These are phyloP conservation scores for Pyracantha coccinea DNA, from an alignment of 331 rosid species.

Conservation along the genomic window DNA sequence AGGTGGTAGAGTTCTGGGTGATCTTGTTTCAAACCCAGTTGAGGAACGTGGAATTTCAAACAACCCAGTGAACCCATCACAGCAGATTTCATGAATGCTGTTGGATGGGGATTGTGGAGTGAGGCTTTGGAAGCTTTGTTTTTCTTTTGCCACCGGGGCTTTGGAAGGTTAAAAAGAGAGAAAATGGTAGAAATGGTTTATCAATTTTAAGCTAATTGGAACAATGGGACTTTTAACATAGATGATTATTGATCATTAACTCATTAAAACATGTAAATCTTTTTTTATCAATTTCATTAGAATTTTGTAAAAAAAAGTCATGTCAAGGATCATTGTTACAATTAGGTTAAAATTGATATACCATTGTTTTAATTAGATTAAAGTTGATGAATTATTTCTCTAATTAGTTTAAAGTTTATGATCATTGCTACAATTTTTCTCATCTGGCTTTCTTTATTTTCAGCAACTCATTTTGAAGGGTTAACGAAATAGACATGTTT, in stretches of 20 bases:
- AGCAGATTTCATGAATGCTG: neutral
- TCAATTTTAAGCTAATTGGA: too few species aligned
- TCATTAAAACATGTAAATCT: accelerated
- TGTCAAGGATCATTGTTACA: accelerated
- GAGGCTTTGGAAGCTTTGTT: too few species aligned
- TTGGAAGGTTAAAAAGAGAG: too few species aligned
- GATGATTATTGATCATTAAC: too few species aligned
- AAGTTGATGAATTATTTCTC: accelerated
- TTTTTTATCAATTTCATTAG: accelerated
- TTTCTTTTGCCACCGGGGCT: too few species aligned
- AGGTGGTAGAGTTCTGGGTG: neutral
- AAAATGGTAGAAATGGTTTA: too few species aligned
- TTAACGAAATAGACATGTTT: accelerated
- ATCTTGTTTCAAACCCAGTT: neutral
- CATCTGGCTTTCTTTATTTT: too few species aligned
- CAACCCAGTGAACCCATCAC: conserved; percentile 2
- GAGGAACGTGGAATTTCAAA: neutral
- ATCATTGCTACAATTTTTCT: too few species aligned
- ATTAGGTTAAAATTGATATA: accelerated
- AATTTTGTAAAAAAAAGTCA: accelerated
- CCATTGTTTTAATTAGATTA: too few species aligned
- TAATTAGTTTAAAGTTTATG: too few species aligned
- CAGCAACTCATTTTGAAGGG: accelerated
- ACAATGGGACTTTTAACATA: too few species aligned
- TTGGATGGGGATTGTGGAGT: neutral